Conservation (phyloP, 768 basidiomycete genomes). For the Aureoboletus auriporus region DNA sequence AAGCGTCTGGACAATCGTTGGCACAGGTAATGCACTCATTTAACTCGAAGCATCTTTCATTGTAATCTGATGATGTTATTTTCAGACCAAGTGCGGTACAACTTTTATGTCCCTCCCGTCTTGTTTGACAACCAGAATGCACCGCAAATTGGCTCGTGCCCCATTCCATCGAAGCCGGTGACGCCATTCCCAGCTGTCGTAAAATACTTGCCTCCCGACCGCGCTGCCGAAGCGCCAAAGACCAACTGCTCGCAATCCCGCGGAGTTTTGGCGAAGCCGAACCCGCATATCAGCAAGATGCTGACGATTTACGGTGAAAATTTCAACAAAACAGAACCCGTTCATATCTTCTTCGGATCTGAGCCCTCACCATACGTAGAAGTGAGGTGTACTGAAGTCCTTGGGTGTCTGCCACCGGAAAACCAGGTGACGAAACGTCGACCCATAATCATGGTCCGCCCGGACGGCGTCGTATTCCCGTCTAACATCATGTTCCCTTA, state of each 20-base stretch:
- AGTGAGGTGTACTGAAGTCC: slow-evolving; percentile 81
- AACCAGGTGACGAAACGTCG: slow-evolving; percentile 61
- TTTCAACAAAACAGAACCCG: slow-evolving; percentile 78
- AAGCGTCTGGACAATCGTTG: slow-evolving; percentile 92
- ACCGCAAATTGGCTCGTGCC: slow-evolving; percentile 69
- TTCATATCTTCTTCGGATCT: slow-evolving; percentile 81
- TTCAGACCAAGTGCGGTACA: slow-evolving; percentile 86
- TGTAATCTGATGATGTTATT: slow-evolving; percentile 14
- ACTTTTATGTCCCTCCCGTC: slow-evolving; percentile 87
- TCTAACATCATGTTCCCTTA: slow-evolving; percentile 79
- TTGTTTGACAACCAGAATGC: slow-evolving; percentile 78
- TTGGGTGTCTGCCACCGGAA: slow-evolving; percentile 79
- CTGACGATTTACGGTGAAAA: slow-evolving; percentile 87
- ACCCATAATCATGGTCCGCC: slow-evolving; percentile 77
- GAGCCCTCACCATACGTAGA: slow-evolving; percentile 86
- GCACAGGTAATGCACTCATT: slow-evolving; percentile 58
- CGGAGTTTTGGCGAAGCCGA: slow-evolving; percentile 70
- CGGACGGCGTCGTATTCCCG: slow-evolving; percentile 86
- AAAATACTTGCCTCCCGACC: slow-evolving; percentile 88
- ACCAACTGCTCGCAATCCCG: slow-evolving; percentile 62
- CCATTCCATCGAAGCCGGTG: slow-evolving; percentile 75
- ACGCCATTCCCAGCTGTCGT: slow-evolving; percentile 86
- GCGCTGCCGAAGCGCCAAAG: slow-evolving; percentile 80
- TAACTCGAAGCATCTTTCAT: background rate
- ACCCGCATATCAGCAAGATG: slow-evolving; percentile 74